Percentiles rank a stretch among this genome's conserved stretches.
Conservation (phyloP, 2,329 filamentous ascomycete species). For the Chrysoporthe deuterocubensis region DNA sequence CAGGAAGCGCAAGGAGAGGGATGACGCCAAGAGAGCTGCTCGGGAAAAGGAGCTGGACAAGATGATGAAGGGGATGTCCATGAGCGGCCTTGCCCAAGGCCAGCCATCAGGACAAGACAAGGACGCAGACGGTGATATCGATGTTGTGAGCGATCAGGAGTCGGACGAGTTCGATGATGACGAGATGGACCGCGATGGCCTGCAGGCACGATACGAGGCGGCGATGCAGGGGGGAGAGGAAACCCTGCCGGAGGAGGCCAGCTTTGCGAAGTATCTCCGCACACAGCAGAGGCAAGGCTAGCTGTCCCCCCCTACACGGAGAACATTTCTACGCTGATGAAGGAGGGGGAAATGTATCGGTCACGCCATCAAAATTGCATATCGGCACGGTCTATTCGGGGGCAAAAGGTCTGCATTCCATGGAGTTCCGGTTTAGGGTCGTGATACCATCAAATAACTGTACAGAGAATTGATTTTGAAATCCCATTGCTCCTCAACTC, state of each 20-base stretch:
- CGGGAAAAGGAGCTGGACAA: constrained; percentile 84
- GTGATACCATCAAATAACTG: constrained; percentile 33
- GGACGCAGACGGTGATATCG: constrained; percentile 41
- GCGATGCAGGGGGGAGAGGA: constrained; percentile 67
- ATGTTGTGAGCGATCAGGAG: constrained; percentile 55
- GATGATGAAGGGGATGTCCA: constrained; percentile 90
- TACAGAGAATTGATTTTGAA: constrained; percentile 25
- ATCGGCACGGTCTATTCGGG: constrained; percentile 11
- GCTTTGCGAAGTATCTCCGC: constrained; percentile 64
- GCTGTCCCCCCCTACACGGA: not conserved
- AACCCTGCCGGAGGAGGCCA: constrained; percentile 58
- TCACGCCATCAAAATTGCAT: constrained; percentile 32
- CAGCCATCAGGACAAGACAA: constrained; percentile 32
- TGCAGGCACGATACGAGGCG: constrained; percentile 77
- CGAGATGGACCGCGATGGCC: constrained; percentile 65
- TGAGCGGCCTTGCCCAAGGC: constrained; percentile 38
- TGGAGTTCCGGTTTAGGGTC: constrained; percentile 33
- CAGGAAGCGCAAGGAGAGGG: constrained; percentile 73
- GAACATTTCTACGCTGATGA: not conserved
- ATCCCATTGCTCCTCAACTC: constrained; percentile 25
- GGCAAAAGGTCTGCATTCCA: constrained; percentile 26
- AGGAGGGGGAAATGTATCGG: not conserved
- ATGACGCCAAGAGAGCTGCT: constrained; percentile 71
- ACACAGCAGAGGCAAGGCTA: constrained; percentile 39
- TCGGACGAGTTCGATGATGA: constrained; percentile 61